Conservation (phyloP, 83 land plant genomes). For the Picea engelmannii region DNA sequence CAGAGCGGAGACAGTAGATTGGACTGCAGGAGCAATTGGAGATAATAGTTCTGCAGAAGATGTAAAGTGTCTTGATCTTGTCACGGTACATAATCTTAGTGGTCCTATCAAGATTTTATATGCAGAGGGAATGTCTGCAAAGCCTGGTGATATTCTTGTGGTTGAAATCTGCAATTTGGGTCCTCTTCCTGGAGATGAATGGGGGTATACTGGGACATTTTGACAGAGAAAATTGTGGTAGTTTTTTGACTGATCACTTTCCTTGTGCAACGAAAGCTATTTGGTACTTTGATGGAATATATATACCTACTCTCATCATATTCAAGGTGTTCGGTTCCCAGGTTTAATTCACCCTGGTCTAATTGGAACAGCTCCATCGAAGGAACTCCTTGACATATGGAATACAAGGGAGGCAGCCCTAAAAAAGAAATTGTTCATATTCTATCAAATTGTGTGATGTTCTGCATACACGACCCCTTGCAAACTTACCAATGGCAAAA, state of each 20-base stretch:
- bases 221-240: constrained; percentile 92
- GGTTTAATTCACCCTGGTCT: constrained; percentile 94
- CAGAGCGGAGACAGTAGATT: too few relatives aligned
- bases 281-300: constrained; percentile 87
- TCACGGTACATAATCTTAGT: constrained; percentile 81
- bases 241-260: constrained; percentile 90
- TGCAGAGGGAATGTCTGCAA: constrained; percentile 51
- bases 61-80: constrained; percentile 52
- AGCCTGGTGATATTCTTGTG: constrained; percentile 82
- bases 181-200: constrained; percentile 26
- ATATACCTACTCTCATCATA: constrained; percentile 84
- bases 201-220: constrained; percentile 90
- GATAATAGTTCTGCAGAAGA: constrained; percentile 65
- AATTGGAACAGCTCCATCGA: constrained; percentile 92
- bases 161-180: constrained; percentile 61
- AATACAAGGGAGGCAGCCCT: constrained; percentile 68
- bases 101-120: constrained; percentile 82
- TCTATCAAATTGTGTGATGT: constrained; percentile 63
- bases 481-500: constrained; percentile 66
- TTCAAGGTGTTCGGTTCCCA: constrained; percentile 92
- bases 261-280: constrained; percentile 88
- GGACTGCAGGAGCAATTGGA: too few relatives aligned
- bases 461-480: constrained; percentile 84
- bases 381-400: constrained; percentile 84
- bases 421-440: constrained; percentile 42